Evolutionary conservation across 257 asterid genomes (phyloP).

Genomic region (Buddleja alternifolia): DNA sequence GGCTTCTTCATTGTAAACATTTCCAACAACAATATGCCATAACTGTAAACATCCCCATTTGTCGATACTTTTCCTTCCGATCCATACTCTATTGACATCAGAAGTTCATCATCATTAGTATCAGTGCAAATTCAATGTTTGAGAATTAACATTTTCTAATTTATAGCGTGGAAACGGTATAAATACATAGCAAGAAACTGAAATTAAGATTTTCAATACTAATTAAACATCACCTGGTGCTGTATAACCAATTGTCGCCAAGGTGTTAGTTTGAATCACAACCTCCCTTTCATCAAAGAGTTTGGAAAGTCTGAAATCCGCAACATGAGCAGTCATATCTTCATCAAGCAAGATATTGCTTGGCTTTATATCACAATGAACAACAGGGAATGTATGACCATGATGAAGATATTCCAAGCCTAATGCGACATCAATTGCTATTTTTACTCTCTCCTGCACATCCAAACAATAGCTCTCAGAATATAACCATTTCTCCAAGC

Average conservation of each 20-base stretch:
- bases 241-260: slow-evolving; percentile 39
- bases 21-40: slow-evolving; percentile 23
- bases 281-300: slow-evolving; percentile 34
- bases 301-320: slow-evolving; percentile 38
- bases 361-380: slow-evolving; percentile 37
- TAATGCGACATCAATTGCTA: slow-evolving; percentile 29
- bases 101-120: too few species aligned
- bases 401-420: slow-evolving; percentile 35
- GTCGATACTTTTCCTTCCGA: slow-evolving; percentile 33
- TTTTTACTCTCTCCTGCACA: slow-evolving; percentile 17
- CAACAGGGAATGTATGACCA: slow-evolving; percentile 29
- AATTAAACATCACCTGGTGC: slow-evolving; percentile 49
- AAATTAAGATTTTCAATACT: too few species aligned
- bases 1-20: background rate
- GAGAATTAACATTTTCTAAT: too few species aligned
- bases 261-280: slow-evolving; percentile 31
- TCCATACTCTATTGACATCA: slow-evolving; percentile 17
- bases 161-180: too few species aligned
- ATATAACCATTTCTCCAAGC: slow-evolving; percentile 32
- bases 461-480: slow-evolving; percentile 5
- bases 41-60: background rate
- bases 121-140: too few species aligned
- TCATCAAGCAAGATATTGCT: slow-evolving; percentile 37
- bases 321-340: slow-evolving; percentile 34
- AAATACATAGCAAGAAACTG: background rate